Evolutionary conservation across 352 stramenopile genomes (phyloP), one percentile per base, ranked within the genome.

Genomic region (Pythium brassicae): DNA sequence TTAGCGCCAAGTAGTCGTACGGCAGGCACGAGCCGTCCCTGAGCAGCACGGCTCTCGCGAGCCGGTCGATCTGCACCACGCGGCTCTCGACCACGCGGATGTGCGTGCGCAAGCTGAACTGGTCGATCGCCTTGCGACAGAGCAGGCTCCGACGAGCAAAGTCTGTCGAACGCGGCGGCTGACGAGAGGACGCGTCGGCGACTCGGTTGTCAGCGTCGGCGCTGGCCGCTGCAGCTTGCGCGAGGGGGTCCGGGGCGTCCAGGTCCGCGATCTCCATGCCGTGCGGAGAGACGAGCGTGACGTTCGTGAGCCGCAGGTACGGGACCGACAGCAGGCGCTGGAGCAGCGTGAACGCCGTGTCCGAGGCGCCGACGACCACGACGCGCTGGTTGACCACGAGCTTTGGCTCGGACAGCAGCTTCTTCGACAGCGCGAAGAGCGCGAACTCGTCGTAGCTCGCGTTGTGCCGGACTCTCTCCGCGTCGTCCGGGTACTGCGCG

Each of bases 381-480:
- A 97, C 61, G 14, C 89, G 83, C 44, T 91, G 74, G 62, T 93
- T 94, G 15, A 92, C 60, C 5, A 74, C 69, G 35, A 91, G n/a
- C 47, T 95, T 96, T 1, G 83, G 83, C 71, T 97, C 87, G 17
- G 78, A 91, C 1, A 97, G 62, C 39, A 96, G 63, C 40, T 85
- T 76, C 59, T 91, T 91, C 0, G 90, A 84, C 45, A 95, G 35
- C 29, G 89, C 76, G 59, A 96, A 97, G n/a, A 97, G 72, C 19
- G 87, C 76, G 42, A 89, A 89, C 10, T 54, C 25, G 49, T 74
- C 59, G 40, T 63, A 74, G 11, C 35, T 55, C 8, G 48, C 51
- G 2, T 45, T 57, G 32, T 69, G 57, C 25, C 57, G 26, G 12
- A 58, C 54, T 17, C 52, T 57, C 11, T 68, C 63, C 4, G 56